Evolutionary conservation across 345 rosid genomes (phyloP), one percentile per base, ranked within the genome.

Genomic region (Arabidopsis arenosa): DNA sequence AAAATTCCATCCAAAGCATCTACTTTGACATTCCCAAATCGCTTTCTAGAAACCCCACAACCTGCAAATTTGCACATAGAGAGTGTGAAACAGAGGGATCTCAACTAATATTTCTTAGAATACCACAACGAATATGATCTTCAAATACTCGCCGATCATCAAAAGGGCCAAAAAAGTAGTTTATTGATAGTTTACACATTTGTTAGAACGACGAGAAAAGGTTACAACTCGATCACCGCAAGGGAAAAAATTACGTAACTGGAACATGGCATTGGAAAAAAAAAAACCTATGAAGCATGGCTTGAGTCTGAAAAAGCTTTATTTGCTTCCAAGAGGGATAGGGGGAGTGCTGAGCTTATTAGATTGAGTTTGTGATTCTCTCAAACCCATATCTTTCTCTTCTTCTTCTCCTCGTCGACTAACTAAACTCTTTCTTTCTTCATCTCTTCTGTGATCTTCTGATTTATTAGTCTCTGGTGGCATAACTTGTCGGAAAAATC

Each of bases 1-100:
- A 74, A 76, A 37, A 49, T 82, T 80, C 83, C 82, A 82, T 78
- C 84, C 87, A 84, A 87, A 80, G 81, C 81, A 70, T 53, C 78
- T 44, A 70, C 80, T 81, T 69, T 71, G 37, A 45, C 33, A 66
- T 75, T 40, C 36, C 45, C 33, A 68, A 68, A 69, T 28, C n/a
- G 18, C 56, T 44, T 53, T 32, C 72, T 57, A 70, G 30, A 39
- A 6, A 30, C 17, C 45, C 17, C 48, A 68, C 63, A 61, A 69
- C 70, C 75, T 76, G 80, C 70, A 76, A n/a, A 33, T 3, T 33
- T 11, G 11, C 63, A 45, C 44, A 78, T 13, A 45, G 55, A 76
- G 56, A 40, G 11, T 8, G 66, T 26, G 41, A 43, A 75, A 57
- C 54, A 5, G 67, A 76, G 52, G 49, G 36, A n/a, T 41, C 55